Base-by-base conservation (phyloP, 331 rosid genomes). In the Cydonia oblonga region DNA sequence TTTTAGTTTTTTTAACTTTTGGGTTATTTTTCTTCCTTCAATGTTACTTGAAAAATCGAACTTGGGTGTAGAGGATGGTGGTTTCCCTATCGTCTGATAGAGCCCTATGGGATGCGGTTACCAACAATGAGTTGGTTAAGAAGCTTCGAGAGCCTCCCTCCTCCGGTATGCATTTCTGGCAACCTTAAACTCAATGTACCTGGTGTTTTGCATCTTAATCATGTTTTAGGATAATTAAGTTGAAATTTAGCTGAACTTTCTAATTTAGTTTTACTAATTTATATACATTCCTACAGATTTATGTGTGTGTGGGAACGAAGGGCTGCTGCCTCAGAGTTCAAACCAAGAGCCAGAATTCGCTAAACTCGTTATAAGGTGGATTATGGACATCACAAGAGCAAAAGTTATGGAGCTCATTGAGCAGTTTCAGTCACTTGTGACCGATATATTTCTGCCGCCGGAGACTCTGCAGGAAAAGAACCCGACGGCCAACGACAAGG, bases 61-160 rank as follows among this genome's bases (percentile, higher is more conserved):
- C 49, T 42, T 1, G 46, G 11, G 63, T 80, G 86, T 74, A 92
- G 97, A 81, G 82, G 71, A n/a, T 92, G 76, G 97, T 87, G 78
- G 40, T 78, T 71, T 85, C 96, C 53, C 75, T 92, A 7, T 86
- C 92, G 32, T 80, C 88, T 13, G 97, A 92, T 79, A 78, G 79
- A 72, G 87, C 83, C 25, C 46, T 92, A 65, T 92, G 95, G 95
- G 78, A 85, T 78, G 96, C 90, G 54, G 72, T 92, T 64, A 64
- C 68, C 76, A 86, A 71, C 75, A 81, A 86, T 18, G 86, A 81
- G 58, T 25, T 78, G 68, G 82, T 80, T 70, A 86, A 24, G 74
- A 84, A 75, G 72, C 84, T 87, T 35, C 70, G 38, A 42, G 6
- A 72, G 66, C 77, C 86, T 7, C 86, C 81, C 56, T 25, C 44